These are phyloP conservation scores for Penicillium atrosanguineum DNA, from an alignment of 495 filamentous ascomycete species.

Conservation along the genomic window DNA sequence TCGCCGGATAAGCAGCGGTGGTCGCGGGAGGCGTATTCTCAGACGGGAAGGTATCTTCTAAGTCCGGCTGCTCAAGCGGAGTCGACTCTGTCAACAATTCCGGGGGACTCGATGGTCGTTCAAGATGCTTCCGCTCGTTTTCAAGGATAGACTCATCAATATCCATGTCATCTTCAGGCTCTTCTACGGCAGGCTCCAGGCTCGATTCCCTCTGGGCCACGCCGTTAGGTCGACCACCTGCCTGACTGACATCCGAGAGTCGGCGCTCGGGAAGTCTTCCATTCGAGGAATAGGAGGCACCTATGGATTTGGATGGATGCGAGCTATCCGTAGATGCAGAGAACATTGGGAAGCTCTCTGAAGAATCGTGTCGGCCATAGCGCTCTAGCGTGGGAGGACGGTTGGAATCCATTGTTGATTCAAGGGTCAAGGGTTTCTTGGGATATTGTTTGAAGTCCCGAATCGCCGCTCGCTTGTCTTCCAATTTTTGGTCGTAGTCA, in stretches of 20 bases:
- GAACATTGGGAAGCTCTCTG: conserved; percentile 81
- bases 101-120: conserved; percentile 44
- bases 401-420: conserved; percentile 31
- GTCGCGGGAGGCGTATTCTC: not conserved
- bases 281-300: conserved; percentile 41
- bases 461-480: conserved; percentile 44
- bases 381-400: conserved; percentile 36
- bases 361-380: conserved; percentile 66
- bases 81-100: conserved; percentile 37
- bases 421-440: conserved; percentile 45
- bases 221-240: conserved; percentile 3
- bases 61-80: conserved; percentile 19
- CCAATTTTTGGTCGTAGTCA: conserved; percentile 43
- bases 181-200: conserved; percentile 25
- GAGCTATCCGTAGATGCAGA: conserved; percentile 70
- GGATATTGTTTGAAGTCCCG: conserved; percentile 44
- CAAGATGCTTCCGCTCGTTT: conserved; percentile 30
- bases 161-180: conserved; percentile 17
- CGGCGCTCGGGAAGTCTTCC: conserved; percentile 14
- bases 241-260: conserved; percentile 14
- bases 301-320: conserved; percentile 43
- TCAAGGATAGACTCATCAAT: conserved; percentile 25
- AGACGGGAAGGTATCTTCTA: conserved; percentile 8
- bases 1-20: conserved; percentile 5
- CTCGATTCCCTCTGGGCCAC: conserved; percentile 22